Base-by-base conservation (phyloP, 208 protist species). In the Strigomonas culicis region DNA sequence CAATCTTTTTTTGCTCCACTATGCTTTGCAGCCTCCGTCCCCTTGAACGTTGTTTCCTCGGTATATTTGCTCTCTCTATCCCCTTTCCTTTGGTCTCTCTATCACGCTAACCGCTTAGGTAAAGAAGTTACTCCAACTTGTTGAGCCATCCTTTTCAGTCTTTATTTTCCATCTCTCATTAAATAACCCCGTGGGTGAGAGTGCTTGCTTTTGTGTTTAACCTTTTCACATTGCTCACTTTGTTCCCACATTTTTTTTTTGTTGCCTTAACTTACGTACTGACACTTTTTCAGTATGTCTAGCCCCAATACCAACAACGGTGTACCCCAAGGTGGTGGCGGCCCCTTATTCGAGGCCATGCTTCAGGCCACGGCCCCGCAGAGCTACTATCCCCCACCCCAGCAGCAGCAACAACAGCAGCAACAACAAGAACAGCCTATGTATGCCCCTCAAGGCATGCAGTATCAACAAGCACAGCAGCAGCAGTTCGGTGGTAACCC, bases 341-440 rank as follows among this genome's bases (percentile, higher is more conserved):
- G 77, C 25, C 90, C 86, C 11, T 63, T 95, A 39, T 95, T 92
- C 67, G 77, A 90, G 49, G 80, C 88, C 62, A 88, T 95, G 84
- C 91, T 92, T 17, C 15, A 21, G 7, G 11, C n/a, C 24, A 19
- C 8, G 6, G 25, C 34, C 19, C 32, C 25, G 44, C 68, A 65
- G 25, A 62, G 68, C 25, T 39, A 72, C 15, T 50, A 59, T 21
- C 71, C 64, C 31, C 25, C 31, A 30, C 72, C 24, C 10, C 70
- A 76, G 32, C 72, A 80, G 41, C 69, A 72, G 51, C 69, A 63
- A 15, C 28, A 52, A 22, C 21, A 66, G 32, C 7, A 66, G 39
- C 59, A 21, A 24, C 46, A 6, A 13, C 11, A 21, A 10, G 28
- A 15, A 65, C 65, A 7, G 25, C 51, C 4, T 10, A 6, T 46